Conservation (phyloP, 2,329 filamentous ascomycete species). For the Didymosphaeria variabile region DNA sequence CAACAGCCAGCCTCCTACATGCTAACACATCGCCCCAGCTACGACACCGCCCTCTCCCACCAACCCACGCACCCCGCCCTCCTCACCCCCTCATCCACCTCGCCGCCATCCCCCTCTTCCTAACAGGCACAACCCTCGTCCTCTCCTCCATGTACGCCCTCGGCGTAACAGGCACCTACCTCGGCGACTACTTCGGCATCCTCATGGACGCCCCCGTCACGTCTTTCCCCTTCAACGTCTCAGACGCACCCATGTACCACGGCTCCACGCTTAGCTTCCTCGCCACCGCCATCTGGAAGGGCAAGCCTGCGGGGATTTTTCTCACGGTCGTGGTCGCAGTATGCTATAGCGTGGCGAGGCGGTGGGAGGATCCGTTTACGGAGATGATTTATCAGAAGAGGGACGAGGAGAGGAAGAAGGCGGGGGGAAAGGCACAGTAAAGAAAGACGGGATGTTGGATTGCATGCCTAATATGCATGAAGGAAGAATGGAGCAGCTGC, state of each 20-base stretch:
- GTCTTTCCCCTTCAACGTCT: constrained; percentile 94
- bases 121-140: constrained; percentile 82
- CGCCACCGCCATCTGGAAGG: constrained; percentile 83
- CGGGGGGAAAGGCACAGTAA: constrained; percentile 45
- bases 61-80: constrained; percentile 81
- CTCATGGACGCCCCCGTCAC: constrained; percentile 95
- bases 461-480: not conserved
- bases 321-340: constrained; percentile 78
- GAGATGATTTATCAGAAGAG: constrained; percentile 90
- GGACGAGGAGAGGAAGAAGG: constrained; percentile 61
- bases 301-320: constrained; percentile 85
- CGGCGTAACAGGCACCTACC: constrained; percentile 92
- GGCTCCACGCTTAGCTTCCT: constrained; percentile 93
- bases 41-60: constrained; percentile 81
- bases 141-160: constrained; percentile 89
- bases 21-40: constrained; percentile 61
- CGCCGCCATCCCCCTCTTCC: constrained; percentile 75
- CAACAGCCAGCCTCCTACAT: not conserved
- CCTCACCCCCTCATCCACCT: constrained; percentile 65
- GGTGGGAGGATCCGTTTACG: constrained; percentile 95
- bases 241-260: constrained; percentile 93
- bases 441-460: not conserved
- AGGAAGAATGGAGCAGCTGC: not conserved
- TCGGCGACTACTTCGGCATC: constrained; percentile 99
- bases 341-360: constrained; percentile 81